phyloP scores from a whole-genome alignment of 1,139 yeast genomes.

The Kodamaea arcana region DNA sequence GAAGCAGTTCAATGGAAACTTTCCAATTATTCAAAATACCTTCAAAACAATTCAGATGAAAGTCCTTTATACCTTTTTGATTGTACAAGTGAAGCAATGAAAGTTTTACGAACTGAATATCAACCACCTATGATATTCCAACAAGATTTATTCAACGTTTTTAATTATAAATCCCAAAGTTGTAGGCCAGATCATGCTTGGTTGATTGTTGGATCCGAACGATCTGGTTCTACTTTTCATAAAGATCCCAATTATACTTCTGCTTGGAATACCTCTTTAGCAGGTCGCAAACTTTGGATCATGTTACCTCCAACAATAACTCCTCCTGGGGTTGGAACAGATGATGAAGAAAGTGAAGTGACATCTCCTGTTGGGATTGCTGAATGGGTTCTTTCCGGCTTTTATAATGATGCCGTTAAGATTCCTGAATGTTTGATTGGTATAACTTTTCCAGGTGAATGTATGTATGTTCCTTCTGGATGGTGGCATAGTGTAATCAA shows the following conservation, averaged over 20 bases:
- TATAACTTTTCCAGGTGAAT: conserved; percentile 76
- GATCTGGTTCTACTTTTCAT: conserved; percentile 88
- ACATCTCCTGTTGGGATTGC: conserved; percentile 87
- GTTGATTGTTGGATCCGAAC: conserved; percentile 77
- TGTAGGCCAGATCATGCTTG: conserved; percentile 88
- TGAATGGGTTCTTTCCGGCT: conserved; percentile 84
- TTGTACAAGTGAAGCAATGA: conserved; percentile 66
- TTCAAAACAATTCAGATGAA: conserved; percentile 64
- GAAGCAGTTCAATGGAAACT: conserved; percentile 84
- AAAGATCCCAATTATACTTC: conserved; percentile 89
- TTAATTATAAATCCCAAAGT: conserved; percentile 32
- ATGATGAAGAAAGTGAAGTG: conserved; percentile 79
- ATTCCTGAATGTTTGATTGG: conserved; percentile 59
- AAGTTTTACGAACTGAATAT: conserved; percentile 51
- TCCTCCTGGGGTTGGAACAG: conserved; percentile 87
- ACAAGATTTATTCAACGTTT: conserved; percentile 46
- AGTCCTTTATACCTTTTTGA: conserved; percentile 83
- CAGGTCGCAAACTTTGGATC: conserved; percentile 80
- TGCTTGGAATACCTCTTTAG: conserved; percentile 82
- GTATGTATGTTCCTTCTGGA: conserved; percentile 85
- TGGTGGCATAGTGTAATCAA: conserved; percentile 97
- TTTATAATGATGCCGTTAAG: conserved; percentile 56
- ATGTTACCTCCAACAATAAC: conserved; percentile 74
- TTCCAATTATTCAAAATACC: conserved; percentile 56
- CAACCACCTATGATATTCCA: conserved; percentile 49